Base-by-base conservation (phyloP, 2,329 filamentous ascomycete species). In the Ophiostoma ips region DNA sequence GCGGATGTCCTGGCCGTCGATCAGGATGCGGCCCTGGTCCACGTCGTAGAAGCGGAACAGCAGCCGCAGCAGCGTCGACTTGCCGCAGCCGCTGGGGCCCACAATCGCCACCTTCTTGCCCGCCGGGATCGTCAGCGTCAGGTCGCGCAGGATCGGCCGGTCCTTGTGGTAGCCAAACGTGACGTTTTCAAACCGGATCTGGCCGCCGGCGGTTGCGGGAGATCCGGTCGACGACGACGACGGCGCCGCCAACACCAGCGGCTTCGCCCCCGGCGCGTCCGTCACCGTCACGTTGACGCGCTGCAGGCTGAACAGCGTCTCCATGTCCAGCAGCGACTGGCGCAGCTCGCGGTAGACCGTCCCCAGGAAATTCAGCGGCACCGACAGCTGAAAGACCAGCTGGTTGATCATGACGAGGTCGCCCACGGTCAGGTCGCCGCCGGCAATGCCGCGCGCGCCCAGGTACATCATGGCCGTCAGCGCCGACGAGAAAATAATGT, bases 371-470 rank as follows among this genome's bases (percentile, higher is more conserved):
- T 98, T 98, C 53, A 98, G 76, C 0, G 92, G 92, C 4, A 98
- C 87, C 0, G 88, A 95, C 6, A 98, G 81, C 67, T 98, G 92
- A 68, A 98, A 98, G 52, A 98, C 89, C 16, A 98, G 81, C 70
- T 96, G 92, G 65, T 98, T 98, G 58, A 98, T 87, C 87, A 98
- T 94, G 62, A 98, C 92, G 31, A 98, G 73, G 63, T 98, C 94
- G 52, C 92, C 92, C 13, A 98, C 89, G 0, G 90, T 95, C 59
- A 98, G 68, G 6, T 72, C 70, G 13, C 90, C 90, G 3, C 70
- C 72, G 1, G 87, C 87, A 1, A 98, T 88, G 34, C 94, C 94
- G 59, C 90, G 80, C 21, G 87, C 87, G 6, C 89, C 92, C 51
- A 96, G 76, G 63, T 94, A 96, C 92, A 98, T 98, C 90, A 98